Conservation (phyloP, 1,139 yeast species). For the Saccharomyces hybrid region DNA sequence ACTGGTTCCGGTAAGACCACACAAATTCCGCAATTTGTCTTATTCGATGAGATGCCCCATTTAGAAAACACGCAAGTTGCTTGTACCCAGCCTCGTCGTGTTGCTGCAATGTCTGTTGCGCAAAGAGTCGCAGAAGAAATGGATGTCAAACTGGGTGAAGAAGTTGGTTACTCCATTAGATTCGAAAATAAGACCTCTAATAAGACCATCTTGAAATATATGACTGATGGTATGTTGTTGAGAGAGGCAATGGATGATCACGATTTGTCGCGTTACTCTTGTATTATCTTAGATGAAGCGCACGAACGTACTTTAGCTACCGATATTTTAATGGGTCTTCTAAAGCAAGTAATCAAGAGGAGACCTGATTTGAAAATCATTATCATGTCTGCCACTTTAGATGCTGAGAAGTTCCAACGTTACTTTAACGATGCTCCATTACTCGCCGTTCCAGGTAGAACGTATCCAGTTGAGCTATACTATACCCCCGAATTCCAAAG, state of each 20-base stretch:
- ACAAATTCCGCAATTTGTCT: constrained; percentile 91
- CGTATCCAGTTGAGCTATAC: constrained; percentile 93
- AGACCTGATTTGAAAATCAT: constrained; percentile 86
- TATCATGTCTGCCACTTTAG: constrained; percentile 95
- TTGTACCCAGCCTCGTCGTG: constrained; percentile 96
- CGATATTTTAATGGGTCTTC: constrained; percentile 90
- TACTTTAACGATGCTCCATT: constrained; percentile 90
- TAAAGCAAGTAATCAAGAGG: constrained; percentile 71
- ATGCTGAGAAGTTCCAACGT: constrained; percentile 88
- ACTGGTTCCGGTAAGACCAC: constrained; percentile 98
- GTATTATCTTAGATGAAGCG: constrained; percentile 93
- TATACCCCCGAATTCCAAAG: constrained; percentile 95
- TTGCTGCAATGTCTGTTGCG: constrained; percentile 97
- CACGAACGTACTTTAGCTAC: constrained; percentile 96
- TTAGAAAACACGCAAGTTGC: constrained; percentile 74
- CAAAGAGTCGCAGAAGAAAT: constrained; percentile 93
- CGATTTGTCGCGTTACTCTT: constrained; percentile 67
- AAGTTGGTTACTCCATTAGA: constrained; percentile 89
- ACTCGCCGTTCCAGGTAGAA: constrained; percentile 95
- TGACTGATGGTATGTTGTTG: constrained; percentile 98
- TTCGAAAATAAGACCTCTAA: constrained; percentile 82
- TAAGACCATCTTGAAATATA: constrained; percentile 79
- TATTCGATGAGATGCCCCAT: constrained; percentile 87
- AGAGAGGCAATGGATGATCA: constrained; percentile 98
- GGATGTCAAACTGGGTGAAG: constrained; percentile 85